Base-by-base conservation (phyloP, 306 rosid species). In the Aeschynomene evenia region DNA sequence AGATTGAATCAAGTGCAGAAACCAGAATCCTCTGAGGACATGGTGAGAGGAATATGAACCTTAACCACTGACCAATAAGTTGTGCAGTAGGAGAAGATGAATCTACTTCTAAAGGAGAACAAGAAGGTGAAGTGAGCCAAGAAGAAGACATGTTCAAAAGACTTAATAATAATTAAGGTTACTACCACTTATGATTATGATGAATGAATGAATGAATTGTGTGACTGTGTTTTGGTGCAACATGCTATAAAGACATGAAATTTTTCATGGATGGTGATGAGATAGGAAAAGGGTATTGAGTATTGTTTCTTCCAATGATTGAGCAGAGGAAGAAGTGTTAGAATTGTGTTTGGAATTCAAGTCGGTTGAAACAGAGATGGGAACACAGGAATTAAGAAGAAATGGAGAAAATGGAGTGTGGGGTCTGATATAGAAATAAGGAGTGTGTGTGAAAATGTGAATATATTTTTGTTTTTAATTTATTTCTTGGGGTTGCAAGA, bases 1-100 rank as follows among this genome's bases (percentile, higher is more conserved):
- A 77, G 10, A 73, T 6, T 14, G 45, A 18, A 39, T 81, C 85
- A 68, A 77, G 0, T 2, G 54, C 19, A n/a, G 82, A 72, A n/a
- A 81, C 21, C 52, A 77, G 3, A 11, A 72, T 3, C 18, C 85
- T 23, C 10, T 81, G 85, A 28, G 85, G 82, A 55, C 85, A 81
- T 13, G 85, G 82, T 12, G 77, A 77, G 40, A 81, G 72, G 4
- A 81, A 56, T 62, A 81, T 33, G 10, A 72, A 81, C 37, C 60
- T 77, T 20, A 73, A 31, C 82, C 82, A 73, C 11, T 77, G 79
- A 72, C 56, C 28, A 1, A 55, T 0, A 39, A 67, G 53, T 18
- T 26, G 10, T 21, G 71, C 16, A 7, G 76, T 21, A 37, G 85
- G 29, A 3, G 82, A 76, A 77, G 79, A 72, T 36, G 82, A 72